Evolutionary conservation across 768 basidiomycete genomes (phyloP).

Genomic region (Collybia sordida): DNA sequence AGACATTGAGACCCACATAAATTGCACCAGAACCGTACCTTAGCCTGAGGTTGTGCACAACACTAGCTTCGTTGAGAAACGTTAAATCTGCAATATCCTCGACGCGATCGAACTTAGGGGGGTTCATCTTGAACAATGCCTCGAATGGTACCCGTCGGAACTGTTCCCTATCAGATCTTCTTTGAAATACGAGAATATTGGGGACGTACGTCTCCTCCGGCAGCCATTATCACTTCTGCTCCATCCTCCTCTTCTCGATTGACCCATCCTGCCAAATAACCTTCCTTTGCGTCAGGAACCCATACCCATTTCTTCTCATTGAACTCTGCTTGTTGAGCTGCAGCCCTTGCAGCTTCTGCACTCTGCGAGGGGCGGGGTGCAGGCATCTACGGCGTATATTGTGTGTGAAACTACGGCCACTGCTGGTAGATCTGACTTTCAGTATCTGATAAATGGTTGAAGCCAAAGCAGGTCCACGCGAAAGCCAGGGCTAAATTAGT

Average conservation of each 20-base stretch:
- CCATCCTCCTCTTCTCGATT: constrained; percentile 81
- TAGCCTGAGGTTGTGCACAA: constrained; percentile 94
- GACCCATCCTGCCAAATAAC: constrained; percentile 95
- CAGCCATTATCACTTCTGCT: constrained; percentile 83
- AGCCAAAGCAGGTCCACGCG: too few species aligned
- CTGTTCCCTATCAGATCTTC: constrained; percentile 10
- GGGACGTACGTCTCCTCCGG: constrained; percentile 71
- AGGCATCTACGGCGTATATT: constrained; percentile 35
- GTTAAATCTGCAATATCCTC: constrained; percentile 98
- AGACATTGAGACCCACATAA: constrained; percentile 60
- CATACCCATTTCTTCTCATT: constrained; percentile 99
- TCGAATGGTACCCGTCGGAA: constrained; percentile 66
- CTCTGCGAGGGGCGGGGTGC: constrained; percentile 48
- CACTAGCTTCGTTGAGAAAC: constrained; percentile 96
- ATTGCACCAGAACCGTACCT: constrained; percentile 91
- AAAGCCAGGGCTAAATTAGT: too few species aligned
- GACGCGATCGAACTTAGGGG: constrained; percentile 96
- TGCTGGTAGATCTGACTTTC: too few species aligned
- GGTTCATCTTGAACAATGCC: constrained; percentile 93
- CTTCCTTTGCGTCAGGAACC: constrained; percentile 91
- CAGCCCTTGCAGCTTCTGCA: constrained; percentile 76
- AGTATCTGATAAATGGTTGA: too few species aligned
- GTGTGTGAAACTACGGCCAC: too few species aligned
- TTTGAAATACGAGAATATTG: neutral
- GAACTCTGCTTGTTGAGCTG: constrained; percentile 92